Percentiles rank a stretch among this genome's conserved stretches.
phyloP scores from a whole-genome alignment of 495 filamentous ascomycete genomes.

The Trichoderma virens region DNA sequence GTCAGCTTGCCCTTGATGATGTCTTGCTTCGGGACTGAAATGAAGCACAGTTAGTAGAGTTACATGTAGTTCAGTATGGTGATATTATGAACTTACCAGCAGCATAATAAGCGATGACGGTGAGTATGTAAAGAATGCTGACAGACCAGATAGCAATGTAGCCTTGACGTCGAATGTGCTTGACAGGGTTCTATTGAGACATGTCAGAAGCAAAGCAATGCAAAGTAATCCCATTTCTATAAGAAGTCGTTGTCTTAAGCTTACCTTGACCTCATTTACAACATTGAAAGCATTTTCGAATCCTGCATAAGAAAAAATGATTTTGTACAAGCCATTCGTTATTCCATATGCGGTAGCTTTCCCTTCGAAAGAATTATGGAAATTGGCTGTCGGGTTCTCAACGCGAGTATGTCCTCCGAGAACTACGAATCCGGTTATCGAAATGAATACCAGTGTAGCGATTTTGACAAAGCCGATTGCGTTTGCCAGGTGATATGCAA shows the following conservation, averaged over 20 bases:
- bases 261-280: conserved; percentile 54
- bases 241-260: neutral
- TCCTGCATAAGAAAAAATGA: conserved; percentile 57
- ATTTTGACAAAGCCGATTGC: conserved; percentile 48
- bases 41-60: conserved; percentile 15
- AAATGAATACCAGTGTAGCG: conserved; percentile 49
- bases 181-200: conserved; percentile 35
- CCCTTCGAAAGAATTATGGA: conserved; percentile 49
- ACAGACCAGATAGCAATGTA: conserved; percentile 43
- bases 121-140: conserved; percentile 49
- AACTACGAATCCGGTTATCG: conserved; percentile 52
- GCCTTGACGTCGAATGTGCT: conserved; percentile 44
- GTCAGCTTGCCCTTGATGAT: conserved; percentile 17
- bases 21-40: conserved; percentile 36
- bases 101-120: conserved; percentile 54
- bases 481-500: conserved; percentile 48
- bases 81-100: conserved; percentile 12
- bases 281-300: conserved; percentile 58
- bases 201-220: conserved; percentile 14
- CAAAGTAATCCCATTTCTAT: neutral
- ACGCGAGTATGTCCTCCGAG: conserved; percentile 49
- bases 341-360: conserved; percentile 40
- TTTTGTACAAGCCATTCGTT: conserved; percentile 52
- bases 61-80: neutral
- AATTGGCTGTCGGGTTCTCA: conserved; percentile 48